Conservation (phyloP, 2,329 filamentous ascomycete species). For the Botrytis squamosa region DNA sequence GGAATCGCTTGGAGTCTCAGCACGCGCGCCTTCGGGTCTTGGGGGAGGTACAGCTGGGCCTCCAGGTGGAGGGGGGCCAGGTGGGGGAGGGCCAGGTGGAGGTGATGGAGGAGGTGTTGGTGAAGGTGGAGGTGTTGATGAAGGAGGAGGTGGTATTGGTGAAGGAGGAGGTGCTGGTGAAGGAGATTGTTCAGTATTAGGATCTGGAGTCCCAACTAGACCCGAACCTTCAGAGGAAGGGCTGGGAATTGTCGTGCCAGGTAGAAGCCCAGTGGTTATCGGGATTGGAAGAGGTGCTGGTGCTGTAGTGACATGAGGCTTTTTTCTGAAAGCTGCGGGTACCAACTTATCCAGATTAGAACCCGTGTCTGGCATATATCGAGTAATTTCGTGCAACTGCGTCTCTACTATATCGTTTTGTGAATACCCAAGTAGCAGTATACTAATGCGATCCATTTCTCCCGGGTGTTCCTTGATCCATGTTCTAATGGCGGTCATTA, state of each 20-base stretch:
- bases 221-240: too few relatives aligned
- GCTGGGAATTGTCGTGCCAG: not conserved
- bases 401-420: not conserved
- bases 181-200: not conserved
- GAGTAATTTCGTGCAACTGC: not conserved
- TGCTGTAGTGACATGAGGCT: not conserved
- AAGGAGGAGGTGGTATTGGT: not conserved
- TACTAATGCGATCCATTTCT: slow-evolving; percentile 3
- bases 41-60: not conserved
- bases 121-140: not conserved
- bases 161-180: slow-evolving; percentile 6
- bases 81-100: not conserved
- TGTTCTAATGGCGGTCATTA: not conserved
- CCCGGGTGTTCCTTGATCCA: not conserved
- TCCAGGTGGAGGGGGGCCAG: not conserved
- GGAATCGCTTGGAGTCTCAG: not conserved
- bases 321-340: not conserved
- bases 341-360: too few relatives aligned
- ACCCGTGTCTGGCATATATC: not conserved
- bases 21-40: not conserved
- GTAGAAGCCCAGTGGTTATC: not conserved
- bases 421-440: not conserved
- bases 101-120: not conserved
- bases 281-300: not conserved
- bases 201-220: not conserved